A percentile compares a stretch with the other conserved stretches of the same genome.
Evolutionary conservation across 139 green algal genomes (phyloP).

Genomic region (Tetradesmus obliquus): DNA sequence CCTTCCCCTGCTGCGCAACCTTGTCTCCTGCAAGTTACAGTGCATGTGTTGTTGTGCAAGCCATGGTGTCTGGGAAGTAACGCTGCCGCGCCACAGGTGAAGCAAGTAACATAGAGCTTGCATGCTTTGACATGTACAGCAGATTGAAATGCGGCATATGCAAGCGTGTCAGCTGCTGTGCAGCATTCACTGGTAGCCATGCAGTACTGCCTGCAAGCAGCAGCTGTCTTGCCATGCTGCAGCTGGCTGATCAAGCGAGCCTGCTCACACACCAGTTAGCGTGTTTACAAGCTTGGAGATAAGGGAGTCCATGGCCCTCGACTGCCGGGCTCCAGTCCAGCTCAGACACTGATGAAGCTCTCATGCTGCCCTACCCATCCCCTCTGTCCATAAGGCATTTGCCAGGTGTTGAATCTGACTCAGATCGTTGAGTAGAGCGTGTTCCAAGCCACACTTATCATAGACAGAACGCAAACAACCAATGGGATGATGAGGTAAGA

Average conservation of each 20-base stretch:
- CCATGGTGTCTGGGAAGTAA: not conserved
- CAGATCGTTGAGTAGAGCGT: not conserved
- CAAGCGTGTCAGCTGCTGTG: not conserved
- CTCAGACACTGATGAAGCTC: not conserved
- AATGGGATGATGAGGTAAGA: not conserved
- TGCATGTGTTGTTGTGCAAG: not conserved
- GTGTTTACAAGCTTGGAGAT: constrained; percentile 27
- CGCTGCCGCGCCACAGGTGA: no score
- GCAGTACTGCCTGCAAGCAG: not conserved
- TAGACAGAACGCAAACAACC: not conserved
- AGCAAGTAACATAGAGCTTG: no score
- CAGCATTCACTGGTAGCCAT: not conserved
- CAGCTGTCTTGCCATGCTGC: not conserved
- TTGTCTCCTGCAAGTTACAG: constrained; percentile 2
- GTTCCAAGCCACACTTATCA: not conserved
- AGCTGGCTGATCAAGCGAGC: not conserved
- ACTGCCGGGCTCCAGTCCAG: not conserved
- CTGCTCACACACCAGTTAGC: not conserved
- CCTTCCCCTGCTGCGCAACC: constrained; percentile 34
- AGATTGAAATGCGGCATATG: no score
- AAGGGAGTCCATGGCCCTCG: constrained; percentile 16
- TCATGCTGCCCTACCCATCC: not conserved
- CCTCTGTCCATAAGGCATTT: not conserved
- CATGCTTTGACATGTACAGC: no score
- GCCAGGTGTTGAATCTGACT: not conserved